Evolutionary conservation across 345 rosid genomes (phyloP), one percentile per base, ranked within the genome.

Genomic region (Ceriops decandra): DNA sequence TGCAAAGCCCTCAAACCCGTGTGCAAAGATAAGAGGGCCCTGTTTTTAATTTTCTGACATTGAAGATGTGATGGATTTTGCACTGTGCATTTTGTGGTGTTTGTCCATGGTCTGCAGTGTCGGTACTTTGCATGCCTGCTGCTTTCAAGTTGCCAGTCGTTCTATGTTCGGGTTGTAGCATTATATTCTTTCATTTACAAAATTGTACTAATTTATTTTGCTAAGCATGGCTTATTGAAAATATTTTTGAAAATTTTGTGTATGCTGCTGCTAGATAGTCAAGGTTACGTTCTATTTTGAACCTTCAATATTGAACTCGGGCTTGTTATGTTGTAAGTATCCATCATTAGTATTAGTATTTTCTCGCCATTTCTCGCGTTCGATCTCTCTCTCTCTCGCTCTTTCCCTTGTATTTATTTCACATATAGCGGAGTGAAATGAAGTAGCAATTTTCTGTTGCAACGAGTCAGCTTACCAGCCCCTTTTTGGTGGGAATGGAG

Each of bases 61-160:
- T 62, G 64, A 64, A 64, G 76, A 73, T 68, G 6, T 63, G 76
- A 71, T 62, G 60, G 76, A 57, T 70, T 74, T 65, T 78, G 68
- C 68, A 62, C 69, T 74, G 47, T 32, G 74, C 75, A 66, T 71
- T 79, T 68, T 74, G 68, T 69, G 58, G 22, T 76, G 64, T 74
- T 70, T 81, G 79, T 73, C 74, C 66, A 64, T 81, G 63, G 68
- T 77, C 71, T 68, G 81, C 71, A 68, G 79, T 78, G 59, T 72
- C 72, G 70, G 64, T 72, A 74, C 56, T 64, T 76, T 72, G 80
- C 68, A 52, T 85, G 82, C 83, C 72, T 77, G 77, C 72, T 77
- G 77, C 74, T 71, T 80, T 70, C 66, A 35, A 64, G 79, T 77
- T 71, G 82, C 75, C 72, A 75, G 70, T 79, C 66, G 72, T 73